A percentile compares a stretch with the other conserved stretches of the same genome.
Conservation (phyloP, 441 rosid genomes). For the Raphanus hybrid region DNA sequence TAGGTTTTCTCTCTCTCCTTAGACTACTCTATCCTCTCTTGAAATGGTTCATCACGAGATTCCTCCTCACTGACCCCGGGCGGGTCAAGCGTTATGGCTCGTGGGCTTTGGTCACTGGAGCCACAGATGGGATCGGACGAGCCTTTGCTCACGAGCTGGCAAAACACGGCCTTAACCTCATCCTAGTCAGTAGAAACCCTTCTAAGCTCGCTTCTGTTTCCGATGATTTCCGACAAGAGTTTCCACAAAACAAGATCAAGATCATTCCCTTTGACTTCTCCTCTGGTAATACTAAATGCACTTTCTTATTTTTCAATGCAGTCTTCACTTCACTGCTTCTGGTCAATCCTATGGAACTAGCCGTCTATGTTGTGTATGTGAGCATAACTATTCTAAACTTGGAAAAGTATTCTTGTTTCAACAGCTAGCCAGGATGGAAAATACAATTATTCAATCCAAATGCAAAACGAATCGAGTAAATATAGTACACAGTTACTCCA, state of each 20-base stretch:
- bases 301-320: background rate
- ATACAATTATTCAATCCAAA: conserved; percentile 8
- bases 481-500: background rate
- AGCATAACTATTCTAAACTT: background rate
- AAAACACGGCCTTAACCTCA: conserved; percentile 59
- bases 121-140: conserved; percentile 82
- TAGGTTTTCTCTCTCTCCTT: conserved; percentile 62
- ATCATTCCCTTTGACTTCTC: conserved; percentile 61
- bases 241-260: conserved; percentile 51
- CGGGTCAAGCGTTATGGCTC: conserved; percentile 65
- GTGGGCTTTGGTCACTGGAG: conserved; percentile 85
- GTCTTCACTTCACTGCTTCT: background rate
- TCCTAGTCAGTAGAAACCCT: conserved; percentile 68
- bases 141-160: conserved; percentile 72
- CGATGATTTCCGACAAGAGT: conserved; percentile 43
- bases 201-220: conserved; percentile 54
- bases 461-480: background rate
- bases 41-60: conserved; percentile 50
- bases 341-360: conserved; percentile 8
- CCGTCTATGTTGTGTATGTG: background rate
- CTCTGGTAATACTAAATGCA: conserved; percentile 19
- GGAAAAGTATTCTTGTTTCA: background rate
- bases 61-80: conserved; percentile 48
- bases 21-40: conserved; percentile 48
- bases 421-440: background rate